These are phyloP conservation scores for Phanerochaete sordida DNA, from an alignment of 768 basidiomycete species.

Conservation along the genomic window DNA sequence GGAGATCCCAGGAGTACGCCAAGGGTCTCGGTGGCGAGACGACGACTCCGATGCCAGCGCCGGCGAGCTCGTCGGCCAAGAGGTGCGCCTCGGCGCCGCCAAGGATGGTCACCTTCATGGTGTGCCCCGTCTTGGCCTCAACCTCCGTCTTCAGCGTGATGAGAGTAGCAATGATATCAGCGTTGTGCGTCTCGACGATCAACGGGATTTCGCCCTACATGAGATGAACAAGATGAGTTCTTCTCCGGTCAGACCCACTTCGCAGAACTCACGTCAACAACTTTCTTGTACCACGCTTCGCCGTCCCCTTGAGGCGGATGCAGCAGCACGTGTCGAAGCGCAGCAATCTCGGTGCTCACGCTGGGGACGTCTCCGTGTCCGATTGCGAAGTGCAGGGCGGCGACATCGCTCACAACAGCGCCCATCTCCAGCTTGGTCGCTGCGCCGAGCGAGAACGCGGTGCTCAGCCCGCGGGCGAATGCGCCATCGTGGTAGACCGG, in stretches of 20 bases:
- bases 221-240: neutral
- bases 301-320: slow-evolving; percentile 24
- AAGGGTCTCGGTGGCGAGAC: slow-evolving; percentile 59
- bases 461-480: slow-evolving; percentile 38
- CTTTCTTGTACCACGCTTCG: slow-evolving; percentile 30
- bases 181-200: slow-evolving; percentile 65
- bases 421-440: slow-evolving; percentile 36
- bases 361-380: slow-evolving; percentile 42
- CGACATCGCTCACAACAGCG: slow-evolving; percentile 39
- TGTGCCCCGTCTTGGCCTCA: slow-evolving; percentile 30
- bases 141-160: slow-evolving; percentile 56
- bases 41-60: slow-evolving; percentile 66
- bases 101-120: slow-evolving; percentile 40
- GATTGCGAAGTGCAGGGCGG: slow-evolving; percentile 38
- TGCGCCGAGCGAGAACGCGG: slow-evolving; percentile 38
- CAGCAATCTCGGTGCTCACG: slow-evolving; percentile 77
- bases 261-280: slow-evolving; percentile 20
- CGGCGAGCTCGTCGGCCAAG: slow-evolving; percentile 58
- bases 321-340: slow-evolving; percentile 61
- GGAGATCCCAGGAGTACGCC: slow-evolving; percentile 51
- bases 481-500: slow-evolving; percentile 26
- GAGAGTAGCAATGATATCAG: slow-evolving; percentile 73
- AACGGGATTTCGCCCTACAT: slow-evolving; percentile 59
- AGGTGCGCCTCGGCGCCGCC: slow-evolving; percentile 62
- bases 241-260: neutral